phyloP scores from a whole-genome alignment of 2,329 filamentous ascomycete species.

The Phyllosticta citriasiana region DNA sequence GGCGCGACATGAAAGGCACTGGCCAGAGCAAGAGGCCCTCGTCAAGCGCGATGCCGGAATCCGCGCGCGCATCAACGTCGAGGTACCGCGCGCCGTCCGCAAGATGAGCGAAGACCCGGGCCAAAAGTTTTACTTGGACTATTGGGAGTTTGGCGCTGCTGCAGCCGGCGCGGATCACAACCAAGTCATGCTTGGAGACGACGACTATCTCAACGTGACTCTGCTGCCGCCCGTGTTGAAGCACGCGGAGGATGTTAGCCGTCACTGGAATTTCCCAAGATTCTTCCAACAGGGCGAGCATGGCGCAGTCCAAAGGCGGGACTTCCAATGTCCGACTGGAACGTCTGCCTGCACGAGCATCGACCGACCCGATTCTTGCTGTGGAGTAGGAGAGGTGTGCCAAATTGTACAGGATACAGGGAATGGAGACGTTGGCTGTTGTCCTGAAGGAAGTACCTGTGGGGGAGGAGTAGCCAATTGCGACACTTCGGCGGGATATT shows the following conservation, averaged over 20 bases:
- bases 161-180: conserved; percentile 11
- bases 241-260: conserved; percentile 29
- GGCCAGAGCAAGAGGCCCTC: conserved; percentile 36
- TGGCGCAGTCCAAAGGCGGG: conserved; percentile 40
- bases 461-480: conserved; percentile 55
- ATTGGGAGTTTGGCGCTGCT: conserved; percentile 41
- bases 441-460: conserved; percentile 55
- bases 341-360: conserved; percentile 57
- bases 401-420: conserved; percentile 52
- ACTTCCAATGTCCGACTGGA: conserved; percentile 55
- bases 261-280: conserved; percentile 8
- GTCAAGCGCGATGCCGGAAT: conserved; percentile 32
- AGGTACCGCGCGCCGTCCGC: conserved; percentile 52
- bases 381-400: conserved; percentile 55
- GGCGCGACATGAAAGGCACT: conserved; percentile 36
- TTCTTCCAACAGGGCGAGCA: conserved; percentile 18
- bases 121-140: conserved; percentile 64
- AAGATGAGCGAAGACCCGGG: conserved; percentile 63
- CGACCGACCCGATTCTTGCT: conserved; percentile 62
- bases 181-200: not conserved
- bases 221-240: conserved; percentile 43
- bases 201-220: conserved; percentile 20
- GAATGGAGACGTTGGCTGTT: conserved; percentile 64
- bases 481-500: conserved; percentile 45
- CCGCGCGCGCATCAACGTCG: conserved; percentile 28